Evolutionary conservation across 179 eudicot species (phyloP), one percentile per base, ranked within the genome.

Genomic region (Silene noctiflora): DNA sequence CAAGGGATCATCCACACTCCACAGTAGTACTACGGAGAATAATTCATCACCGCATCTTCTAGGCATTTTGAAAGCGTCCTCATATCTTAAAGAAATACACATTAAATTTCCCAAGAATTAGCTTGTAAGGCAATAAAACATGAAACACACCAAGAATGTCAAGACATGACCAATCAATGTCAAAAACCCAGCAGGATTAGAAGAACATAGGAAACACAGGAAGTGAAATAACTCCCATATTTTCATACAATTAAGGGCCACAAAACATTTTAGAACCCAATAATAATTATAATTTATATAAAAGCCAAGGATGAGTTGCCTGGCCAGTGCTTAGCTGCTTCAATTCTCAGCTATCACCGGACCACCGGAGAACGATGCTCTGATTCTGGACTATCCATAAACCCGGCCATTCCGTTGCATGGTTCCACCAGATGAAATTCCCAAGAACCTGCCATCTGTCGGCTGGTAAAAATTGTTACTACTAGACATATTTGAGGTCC

Each of bases 241-340:
- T 67, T 53, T 66, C 69, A 65, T 20, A 6, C n/a, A 60, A 66
- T 42, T n/a, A n/a, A n/a, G n/a, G n/a, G n/a, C n/a, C n/a, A n/a
- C n/a, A n/a, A n/a, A n/a, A n/a, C n/a, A n/a, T n/a, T n/a, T n/a
- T n/a, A n/a, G n/a, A n/a, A n/a, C n/a, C n/a, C n/a, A 55, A 33
- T 33, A 4, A 33, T 33, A 33, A 65, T 71, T 67, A 56, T n/a
- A 29, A 24, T 16, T 67, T 39, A 17, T 12, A 64, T 65, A 75
- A 81, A 81, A 93, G 98, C 98, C 96, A 93, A 91, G 96, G 93
- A 89, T 91, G 98, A 89, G 83, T 91, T 93, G 98, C 96, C 92
- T n/a, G 71, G 76, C 81, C 85, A 31, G 81, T 48, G 77, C 62
- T 51, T 24, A 2, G 56, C 55, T 73, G 62, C 60, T 10, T 76